Percentiles rank a stretch among this genome's conserved stretches.
These are phyloP conservation scores for Candida lessepsii DNA, from an alignment of 805 yeast genomes.

Conservation along the genomic window DNA sequence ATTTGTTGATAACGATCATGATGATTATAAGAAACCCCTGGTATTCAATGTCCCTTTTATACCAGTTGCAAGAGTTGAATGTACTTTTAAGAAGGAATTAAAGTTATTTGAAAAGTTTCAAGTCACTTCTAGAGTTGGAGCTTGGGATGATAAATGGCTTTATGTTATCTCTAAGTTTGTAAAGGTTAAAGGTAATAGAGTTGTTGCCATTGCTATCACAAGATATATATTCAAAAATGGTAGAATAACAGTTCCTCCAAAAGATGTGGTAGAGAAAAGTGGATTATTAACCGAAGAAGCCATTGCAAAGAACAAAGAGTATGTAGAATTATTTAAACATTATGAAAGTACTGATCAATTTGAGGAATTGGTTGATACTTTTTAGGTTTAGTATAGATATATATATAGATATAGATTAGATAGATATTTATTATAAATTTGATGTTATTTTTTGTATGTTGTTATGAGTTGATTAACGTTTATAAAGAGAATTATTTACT, in stretches of 20 bases:
- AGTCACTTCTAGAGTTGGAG: slow-evolving; percentile 57
- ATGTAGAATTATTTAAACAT: slow-evolving; percentile 11
- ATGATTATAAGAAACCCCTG: slow-evolving; percentile 28
- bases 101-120: slow-evolving; percentile 59
- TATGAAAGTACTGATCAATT: slow-evolving; percentile 10
- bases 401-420: slow-evolving; percentile 7
- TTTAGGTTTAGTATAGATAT: neutral
- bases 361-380: slow-evolving; percentile 11
- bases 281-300: slow-evolving; percentile 17
- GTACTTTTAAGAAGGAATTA: slow-evolving; percentile 71
- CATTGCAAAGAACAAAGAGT: slow-evolving; percentile 12
- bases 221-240: slow-evolving; percentile 81
- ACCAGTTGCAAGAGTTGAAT: slow-evolving; percentile 74
- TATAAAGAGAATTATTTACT: too few relatives aligned
- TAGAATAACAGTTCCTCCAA: slow-evolving; percentile 71
- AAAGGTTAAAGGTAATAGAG: slow-evolving; percentile 21
- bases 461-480: too few relatives aligned
- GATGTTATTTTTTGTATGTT: too few relatives aligned
- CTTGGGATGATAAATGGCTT: slow-evolving; percentile 90
- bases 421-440: too few relatives aligned
- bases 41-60: slow-evolving; percentile 52
- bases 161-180: slow-evolving; percentile 66
- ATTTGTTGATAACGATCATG: slow-evolving; percentile 38
- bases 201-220: slow-evolving; percentile 58
- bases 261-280: slow-evolving; percentile 43